Evolutionary conservation across 1,139 yeast species (phyloP), one percentile per base, ranked within the genome.

Genomic region (Blastobotrys capitulatus): DNA sequence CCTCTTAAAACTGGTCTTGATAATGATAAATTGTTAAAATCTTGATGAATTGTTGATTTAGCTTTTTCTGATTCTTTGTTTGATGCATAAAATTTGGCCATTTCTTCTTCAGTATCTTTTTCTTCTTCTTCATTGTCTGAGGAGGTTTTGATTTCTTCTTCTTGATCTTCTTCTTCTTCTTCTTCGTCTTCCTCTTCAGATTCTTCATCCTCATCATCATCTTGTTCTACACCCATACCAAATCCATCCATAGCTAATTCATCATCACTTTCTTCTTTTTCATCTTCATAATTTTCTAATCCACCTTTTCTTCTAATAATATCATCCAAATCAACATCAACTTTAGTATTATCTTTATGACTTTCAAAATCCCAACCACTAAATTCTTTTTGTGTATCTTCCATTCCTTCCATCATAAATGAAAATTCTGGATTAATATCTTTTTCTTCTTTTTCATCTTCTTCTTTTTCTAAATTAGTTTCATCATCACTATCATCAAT

Each of bases 1-100:
- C 95, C 96, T 61, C 86, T 85, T 55, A 90, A 72, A 2, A 92
- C 80, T 0, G 98, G 98, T 62, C 98, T 80, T 0, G 97, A 89
- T 38, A 92, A 75, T 49, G 87, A 83, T 49, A 92, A 72, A 1
- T 86, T 74, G 60, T 84, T 86, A 72, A 92, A 94, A 7, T 83
- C 77, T 42, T 74, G 72, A 62, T 84, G 87, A 1, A 75, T 70
- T 16, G 64, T 64, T 25, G 66, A 71, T 20, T 66, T 71, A 4
- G 68, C 65, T 10, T 57, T 60, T 1, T 64, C 69, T 12, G 67
- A 61, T n/a, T 63, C 67, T 29, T 56, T 63, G 2, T 60, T 60
- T n/a, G 67, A 66, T 2, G 63, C 67, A 20, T 63, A 65, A 49
- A 55, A 67, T 38, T 59, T 58, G 25, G 63, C 67, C 41, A 60